Base-by-base conservation (phyloP, 257 asterid species). In the Datura wrightii region DNA sequence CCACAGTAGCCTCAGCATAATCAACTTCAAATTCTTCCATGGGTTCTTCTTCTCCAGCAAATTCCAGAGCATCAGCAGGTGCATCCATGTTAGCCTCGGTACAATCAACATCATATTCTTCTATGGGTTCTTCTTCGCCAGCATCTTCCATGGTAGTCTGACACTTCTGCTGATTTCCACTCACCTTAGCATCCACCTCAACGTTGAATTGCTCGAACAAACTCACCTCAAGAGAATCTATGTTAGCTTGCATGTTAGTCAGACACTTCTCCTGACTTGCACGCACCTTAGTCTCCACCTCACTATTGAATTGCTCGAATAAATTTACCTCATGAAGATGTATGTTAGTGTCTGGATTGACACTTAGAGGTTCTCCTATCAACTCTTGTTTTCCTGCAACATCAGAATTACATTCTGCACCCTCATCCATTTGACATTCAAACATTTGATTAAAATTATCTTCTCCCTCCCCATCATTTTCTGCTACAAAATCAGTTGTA, bases 181-280 rank as follows among this genome's bases (percentile, higher is more conserved):
- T n/a, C 79, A n/a, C 79, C 79, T 70, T 70, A 18, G 37, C 79
- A 9, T 70, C 55, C 16, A 10, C 80, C 41, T 48, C 59, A 6
- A 4, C 41, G 1, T 44, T 72, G 39, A 72, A 72, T 19, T 72
- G 41, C 80, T 50, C 80, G 58, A 72, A 72, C 41, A 13, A 19
- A 10, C 19, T 72, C 80, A 46, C 59, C 80, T 74, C 80, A 48
- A 19, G 59, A 50, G 8, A 19, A 46, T 48, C 80, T 19, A 19
- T 50, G 44, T 31, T 76, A 76, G 62, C 46, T 76, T 50, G 50
- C 84, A 70, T 81, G 36, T 58, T 60, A 69, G 79, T 67, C 72
- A n/a, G 54, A 46, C 50, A 48, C 80, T 69, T 69, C 79, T 6
- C 50, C 84, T 74, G 80, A 31, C 44, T 53, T 78, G 48, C 41